Conservation (phyloP, 1,139 yeast species). For the Chernovozyma sophiae-reginae region DNA sequence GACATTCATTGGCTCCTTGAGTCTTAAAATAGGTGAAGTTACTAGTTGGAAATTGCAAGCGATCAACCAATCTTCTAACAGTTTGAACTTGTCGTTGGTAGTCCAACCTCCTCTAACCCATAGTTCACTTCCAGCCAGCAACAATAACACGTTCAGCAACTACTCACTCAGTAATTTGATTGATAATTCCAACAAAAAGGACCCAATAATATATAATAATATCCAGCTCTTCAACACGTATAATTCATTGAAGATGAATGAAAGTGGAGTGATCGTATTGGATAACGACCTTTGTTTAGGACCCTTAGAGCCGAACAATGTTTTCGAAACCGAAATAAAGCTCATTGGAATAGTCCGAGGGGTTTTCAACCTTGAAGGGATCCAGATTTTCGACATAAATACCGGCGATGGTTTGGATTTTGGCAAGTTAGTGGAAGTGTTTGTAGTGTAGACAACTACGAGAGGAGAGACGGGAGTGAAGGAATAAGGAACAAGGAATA, state of each 20-base stretch:
- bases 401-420: slow-evolving; percentile 72
- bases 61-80: slow-evolving; percentile 50
- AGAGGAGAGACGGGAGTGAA: background rate
- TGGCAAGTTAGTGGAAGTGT: slow-evolving; percentile 66
- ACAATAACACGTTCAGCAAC: slow-evolving; percentile 1
- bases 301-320: slow-evolving; percentile 56
- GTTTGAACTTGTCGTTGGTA: slow-evolving; percentile 43
- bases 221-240: slow-evolving; percentile 30
- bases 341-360: slow-evolving; percentile 65
- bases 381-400: slow-evolving; percentile 56
- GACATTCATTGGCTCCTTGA: slow-evolving; percentile 61
- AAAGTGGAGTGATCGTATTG: slow-evolving; percentile 53
- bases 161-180: slow-evolving; percentile 7
- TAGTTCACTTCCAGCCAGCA: slow-evolving; percentile 7
- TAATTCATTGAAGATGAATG: slow-evolving; percentile 30
- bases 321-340: slow-evolving; percentile 60
- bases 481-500: no score
- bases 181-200: background rate
- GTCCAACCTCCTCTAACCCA: slow-evolving; percentile 21
- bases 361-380: slow-evolving; percentile 59
- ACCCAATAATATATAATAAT: slow-evolving; percentile 17
- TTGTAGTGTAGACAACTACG: slow-evolving; percentile 36
- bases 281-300: slow-evolving; percentile 66
- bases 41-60: slow-evolving; percentile 67
- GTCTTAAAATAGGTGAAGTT: slow-evolving; percentile 56